A percentile compares a stretch with the other conserved stretches of the same genome.
These are phyloP conservation scores for Coniochaeta sp. DNA, from an alignment of 2,329 filamentous ascomycete species.

Conservation along the genomic window DNA sequence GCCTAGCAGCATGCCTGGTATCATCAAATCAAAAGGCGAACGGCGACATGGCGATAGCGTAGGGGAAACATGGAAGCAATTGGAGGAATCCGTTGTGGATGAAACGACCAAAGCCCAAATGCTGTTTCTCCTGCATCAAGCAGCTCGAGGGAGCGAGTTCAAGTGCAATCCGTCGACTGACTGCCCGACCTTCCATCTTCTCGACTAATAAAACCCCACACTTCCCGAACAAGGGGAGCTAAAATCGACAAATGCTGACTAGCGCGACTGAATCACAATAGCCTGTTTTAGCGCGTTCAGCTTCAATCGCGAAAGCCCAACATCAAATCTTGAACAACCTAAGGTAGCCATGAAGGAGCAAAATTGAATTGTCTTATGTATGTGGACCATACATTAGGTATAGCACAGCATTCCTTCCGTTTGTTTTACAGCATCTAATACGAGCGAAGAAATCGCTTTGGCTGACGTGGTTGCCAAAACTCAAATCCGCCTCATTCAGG, in stretches of 20 bases:
- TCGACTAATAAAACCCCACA: too few relatives aligned
- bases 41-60: neutral
- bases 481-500: neutral
- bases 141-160: neutral
- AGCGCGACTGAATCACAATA: too few relatives aligned
- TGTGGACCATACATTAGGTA: too few relatives aligned
- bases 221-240: too few relatives aligned
- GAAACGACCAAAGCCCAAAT: neutral
- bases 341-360: too few relatives aligned
- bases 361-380: too few relatives aligned
- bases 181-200: neutral
- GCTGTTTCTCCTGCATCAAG: conserved; percentile 1
- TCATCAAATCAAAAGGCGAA: neutral
- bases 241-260: too few relatives aligned
- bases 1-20: neutral
- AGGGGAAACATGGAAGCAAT: neutral
- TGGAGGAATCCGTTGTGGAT: neutral
- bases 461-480: neutral
- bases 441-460: too few relatives aligned
- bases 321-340: too few relatives aligned
- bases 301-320: too few relatives aligned
- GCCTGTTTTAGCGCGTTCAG: too few relatives aligned
- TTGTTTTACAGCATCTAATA: neutral
- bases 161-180: neutral
- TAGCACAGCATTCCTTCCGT: too few relatives aligned